Evolutionary conservation across 2,329 filamentous ascomycete genomes (phyloP).

Genomic region (Aciculosporium take): DNA sequence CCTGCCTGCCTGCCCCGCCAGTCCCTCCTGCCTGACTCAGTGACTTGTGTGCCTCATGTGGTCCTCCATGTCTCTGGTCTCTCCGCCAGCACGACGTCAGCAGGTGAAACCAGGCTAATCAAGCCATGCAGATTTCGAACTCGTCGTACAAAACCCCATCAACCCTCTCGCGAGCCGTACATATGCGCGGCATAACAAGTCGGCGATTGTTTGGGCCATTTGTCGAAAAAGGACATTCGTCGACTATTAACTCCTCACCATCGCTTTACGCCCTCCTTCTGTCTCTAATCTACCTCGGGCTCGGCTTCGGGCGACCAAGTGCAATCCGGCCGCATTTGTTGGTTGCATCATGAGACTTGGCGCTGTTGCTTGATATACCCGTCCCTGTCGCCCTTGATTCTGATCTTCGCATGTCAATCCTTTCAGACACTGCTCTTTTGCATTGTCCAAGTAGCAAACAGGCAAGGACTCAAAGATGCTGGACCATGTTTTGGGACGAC

Average conservation of each 20-base stretch:
- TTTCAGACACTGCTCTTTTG: neutral
- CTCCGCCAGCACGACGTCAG: neutral
- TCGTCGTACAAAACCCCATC: too few species aligned
- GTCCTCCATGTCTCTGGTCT: too few species aligned
- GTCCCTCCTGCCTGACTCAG: too few species aligned
- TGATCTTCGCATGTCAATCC: slow-evolving; percentile 1
- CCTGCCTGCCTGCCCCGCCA: too few species aligned
- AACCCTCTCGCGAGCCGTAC: too few species aligned
- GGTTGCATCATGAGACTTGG: neutral
- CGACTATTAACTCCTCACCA: too few species aligned
- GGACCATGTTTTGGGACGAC: slow-evolving; percentile 86
- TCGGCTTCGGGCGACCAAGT: neutral
- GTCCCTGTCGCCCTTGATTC: neutral
- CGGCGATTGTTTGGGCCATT: neutral
- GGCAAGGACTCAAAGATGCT: slow-evolving; percentile 35
- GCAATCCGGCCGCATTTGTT: neutral
- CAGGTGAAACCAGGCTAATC: neutral
- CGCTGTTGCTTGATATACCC: neutral
- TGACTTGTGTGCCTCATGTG: too few species aligned
- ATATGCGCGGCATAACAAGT: too few species aligned
- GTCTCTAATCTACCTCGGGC: neutral
- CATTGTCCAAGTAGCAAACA: neutral
- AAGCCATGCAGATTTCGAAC: too few species aligned
- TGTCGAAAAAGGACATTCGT: too few species aligned
- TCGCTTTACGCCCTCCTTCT: neutral